Evolutionary conservation across 192 early-diverging fungal species (phyloP).

Genomic region (Linnemannia exigua): DNA sequence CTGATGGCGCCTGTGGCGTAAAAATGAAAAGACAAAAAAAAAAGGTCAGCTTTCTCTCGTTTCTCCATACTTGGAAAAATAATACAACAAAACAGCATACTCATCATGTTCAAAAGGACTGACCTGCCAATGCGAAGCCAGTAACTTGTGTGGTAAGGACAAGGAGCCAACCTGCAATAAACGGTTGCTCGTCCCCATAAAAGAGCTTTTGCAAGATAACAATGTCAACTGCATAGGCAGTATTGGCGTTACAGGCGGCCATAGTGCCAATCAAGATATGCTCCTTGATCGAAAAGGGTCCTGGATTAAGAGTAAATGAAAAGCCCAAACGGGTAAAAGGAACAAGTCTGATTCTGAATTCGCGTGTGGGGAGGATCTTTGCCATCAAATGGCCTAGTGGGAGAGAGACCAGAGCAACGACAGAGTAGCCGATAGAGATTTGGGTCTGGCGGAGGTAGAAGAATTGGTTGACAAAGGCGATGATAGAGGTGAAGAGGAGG

Average conservation of each 20-base stretch:
- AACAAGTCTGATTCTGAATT: constrained; percentile 30
- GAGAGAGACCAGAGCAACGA: constrained; percentile 60
- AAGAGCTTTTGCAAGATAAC: constrained; percentile 62
- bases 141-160: constrained; percentile 64
- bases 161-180: constrained; percentile 61
- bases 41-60: background rate
- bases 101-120: constrained; percentile 10
- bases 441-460: constrained; percentile 58
- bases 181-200: constrained; percentile 63
- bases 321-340: constrained; percentile 47
- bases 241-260: constrained; percentile 59
- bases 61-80: background rate
- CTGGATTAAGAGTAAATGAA: constrained; percentile 65
- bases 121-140: constrained; percentile 59
- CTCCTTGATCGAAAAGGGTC: constrained; percentile 74
- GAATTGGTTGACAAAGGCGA: constrained; percentile 64
- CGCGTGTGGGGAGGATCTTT: constrained; percentile 43
- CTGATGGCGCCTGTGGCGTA: constrained; percentile 24
- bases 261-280: constrained; percentile 69
- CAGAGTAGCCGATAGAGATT: constrained; percentile 50
- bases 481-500: constrained; percentile 45
- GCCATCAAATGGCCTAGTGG: constrained; percentile 62
- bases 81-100: background rate
- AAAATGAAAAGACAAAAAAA: background rate
- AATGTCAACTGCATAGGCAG: constrained; percentile 67